A percentile compares a stretch with the other conserved stretches of the same genome.
These are phyloP conservation scores for Aspergillus candidus DNA, from an alignment of 2,329 filamentous ascomycete species.

Conservation along the genomic window DNA sequence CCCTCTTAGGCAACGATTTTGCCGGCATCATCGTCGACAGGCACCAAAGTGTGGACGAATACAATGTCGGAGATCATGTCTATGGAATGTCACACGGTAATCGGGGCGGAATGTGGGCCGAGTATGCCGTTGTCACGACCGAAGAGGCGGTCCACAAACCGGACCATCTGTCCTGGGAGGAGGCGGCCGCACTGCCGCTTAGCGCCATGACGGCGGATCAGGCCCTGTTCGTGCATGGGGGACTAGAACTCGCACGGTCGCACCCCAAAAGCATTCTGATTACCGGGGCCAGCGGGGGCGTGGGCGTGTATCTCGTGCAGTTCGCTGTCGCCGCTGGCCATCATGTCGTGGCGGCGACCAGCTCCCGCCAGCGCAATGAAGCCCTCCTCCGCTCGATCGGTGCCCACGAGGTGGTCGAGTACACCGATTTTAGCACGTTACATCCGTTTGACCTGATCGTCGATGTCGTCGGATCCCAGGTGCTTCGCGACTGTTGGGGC, in stretches of 20 bases:
- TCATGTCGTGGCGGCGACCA: conserved; percentile 27
- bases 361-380: conserved; percentile 28
- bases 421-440: conserved; percentile 14
- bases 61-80: conserved; percentile 19
- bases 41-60: conserved; percentile 2
- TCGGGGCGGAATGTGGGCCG: conserved; percentile 19
- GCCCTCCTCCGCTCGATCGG: conserved; percentile 29
- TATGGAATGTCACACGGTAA: conserved; percentile 19
- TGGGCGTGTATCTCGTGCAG: conserved; percentile 33
- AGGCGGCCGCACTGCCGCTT: conserved; percentile 21
- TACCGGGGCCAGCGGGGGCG: conserved; percentile 33
- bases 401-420: conserved; percentile 35
- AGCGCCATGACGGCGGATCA: conserved; percentile 24
- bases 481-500: conserved; percentile 16
- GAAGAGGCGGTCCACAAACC: conserved; percentile 20
- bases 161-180: conserved; percentile 13
- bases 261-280: conserved; percentile 21
- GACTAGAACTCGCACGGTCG: neutral
- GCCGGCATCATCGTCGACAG: conserved; percentile 10
- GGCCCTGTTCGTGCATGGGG: conserved; percentile 23
- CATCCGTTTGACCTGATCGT: conserved; percentile 17
- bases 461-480: conserved; percentile 20
- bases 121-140: conserved; percentile 17
- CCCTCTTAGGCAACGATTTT: conserved; percentile 16
- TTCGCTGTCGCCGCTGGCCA: conserved; percentile 26